These are phyloP conservation scores for Xylaria multiplex DNA, from an alignment of 2,329 filamentous ascomycete genomes.

Conservation along the genomic window DNA sequence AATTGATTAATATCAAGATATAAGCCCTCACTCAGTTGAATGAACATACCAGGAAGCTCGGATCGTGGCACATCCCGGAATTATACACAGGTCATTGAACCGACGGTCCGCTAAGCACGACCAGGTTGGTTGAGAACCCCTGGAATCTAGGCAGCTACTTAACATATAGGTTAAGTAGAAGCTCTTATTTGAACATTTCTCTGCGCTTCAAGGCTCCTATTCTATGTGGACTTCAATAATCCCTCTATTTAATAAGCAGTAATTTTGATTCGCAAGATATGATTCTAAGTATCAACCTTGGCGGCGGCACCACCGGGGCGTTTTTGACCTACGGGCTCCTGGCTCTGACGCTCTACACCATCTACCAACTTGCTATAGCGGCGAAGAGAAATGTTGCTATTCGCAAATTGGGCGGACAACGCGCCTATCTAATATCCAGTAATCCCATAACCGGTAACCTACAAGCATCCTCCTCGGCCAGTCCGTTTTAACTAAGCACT, in stretches of 20 bases:
- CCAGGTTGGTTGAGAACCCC: neutral
- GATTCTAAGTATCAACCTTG: slow-evolving; percentile 16
- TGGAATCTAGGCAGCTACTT: slow-evolving; percentile 24
- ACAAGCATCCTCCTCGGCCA: neutral
- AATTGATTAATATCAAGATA: neutral
- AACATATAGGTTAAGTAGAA: neutral
- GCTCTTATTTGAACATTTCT: neutral
- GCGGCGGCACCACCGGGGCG: neutral
- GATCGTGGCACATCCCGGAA: slow-evolving; percentile 10
- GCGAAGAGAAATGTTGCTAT: slow-evolving; percentile 29
- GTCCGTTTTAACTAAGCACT: neutral
- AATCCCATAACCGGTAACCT: slow-evolving; percentile 33
- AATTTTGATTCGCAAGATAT: slow-evolving; percentile 9
- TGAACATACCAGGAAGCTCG: neutral
- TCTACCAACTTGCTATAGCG: slow-evolving; percentile 21
- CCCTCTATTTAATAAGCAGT: neutral
- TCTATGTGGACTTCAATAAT: neutral
- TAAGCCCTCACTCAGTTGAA: neutral
- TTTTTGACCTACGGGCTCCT: slow-evolving; percentile 21
- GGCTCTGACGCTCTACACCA: slow-evolving; percentile 8
- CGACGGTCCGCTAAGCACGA: neutral
- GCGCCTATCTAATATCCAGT: slow-evolving; percentile 27
- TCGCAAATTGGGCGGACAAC: slow-evolving; percentile 33
- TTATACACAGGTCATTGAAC: no score
- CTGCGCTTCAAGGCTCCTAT: neutral